Evolutionary conservation across 164 flowering plant species (phyloP), one percentile per base, ranked within the genome.

Genomic region (Vitis amurensis): DNA sequence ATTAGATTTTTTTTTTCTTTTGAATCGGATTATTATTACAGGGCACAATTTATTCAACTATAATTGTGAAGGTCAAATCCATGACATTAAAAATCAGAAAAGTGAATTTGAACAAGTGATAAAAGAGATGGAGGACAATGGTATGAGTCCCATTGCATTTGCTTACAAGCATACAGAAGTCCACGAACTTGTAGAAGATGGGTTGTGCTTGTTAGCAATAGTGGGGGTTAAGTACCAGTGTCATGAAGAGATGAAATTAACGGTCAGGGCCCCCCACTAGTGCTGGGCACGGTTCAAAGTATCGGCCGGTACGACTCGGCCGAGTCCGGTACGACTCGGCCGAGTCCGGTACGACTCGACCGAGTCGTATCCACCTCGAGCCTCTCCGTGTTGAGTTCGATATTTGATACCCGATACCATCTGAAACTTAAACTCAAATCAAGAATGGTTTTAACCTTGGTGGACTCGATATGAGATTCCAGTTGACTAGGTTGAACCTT

Each of bases 161-260:
- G 80, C 83, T 59, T 60, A 61, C 55, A 61, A 29, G 10, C 51
- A 52, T 29, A 66, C 37, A 12, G 19, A 62, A 4, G 68, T 2
- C 2, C 13, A 16, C 47, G 61, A 23, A 17, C 37, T 51, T 19
- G 53, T 19, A 44, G 69, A 69, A 55, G 52, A 71, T 8, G 66
- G 49, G 63, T 63, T 80, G 49, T 69, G 14, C 57, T 74, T 80
- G 68, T 17, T 80, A 56, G 80, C 70, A 47, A 14, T 71, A 37
- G 47, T 74, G 30, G 74, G 78, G 29, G 37, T 77, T 6, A 77
- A 58, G 31, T 31, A 71, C 50, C 6, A 52, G 27, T 68, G 55
- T 37, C 9, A 50, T 16, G 64, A 64, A 52, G 61, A 64, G 8
- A 50, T 59, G 12, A 76, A 11, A 47, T 17, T 1, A 1, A 61